phyloP scores from a whole-genome alignment of 306 rosid species.

The Corylus heterophylla region DNA sequence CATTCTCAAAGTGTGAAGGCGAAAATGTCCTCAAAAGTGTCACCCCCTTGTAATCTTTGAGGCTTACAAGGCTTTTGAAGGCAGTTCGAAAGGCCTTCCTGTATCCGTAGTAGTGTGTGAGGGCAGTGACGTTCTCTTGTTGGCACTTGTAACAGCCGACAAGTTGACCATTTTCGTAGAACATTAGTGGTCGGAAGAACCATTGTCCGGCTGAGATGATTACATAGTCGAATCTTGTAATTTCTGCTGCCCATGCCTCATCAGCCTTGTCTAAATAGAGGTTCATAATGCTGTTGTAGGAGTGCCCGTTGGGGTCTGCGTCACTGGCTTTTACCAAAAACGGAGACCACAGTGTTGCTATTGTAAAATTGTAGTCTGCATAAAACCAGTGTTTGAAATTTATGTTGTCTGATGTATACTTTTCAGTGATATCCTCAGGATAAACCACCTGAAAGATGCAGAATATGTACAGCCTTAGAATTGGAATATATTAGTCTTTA shows the following conservation, averaged over 20 bases:
- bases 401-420: slow-evolving; percentile 33
- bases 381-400: slow-evolving; percentile 56
- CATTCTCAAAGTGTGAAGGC: slow-evolving; percentile 85
- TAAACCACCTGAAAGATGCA: slow-evolving; percentile 54
- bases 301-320: slow-evolving; percentile 44
- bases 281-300: slow-evolving; percentile 51
- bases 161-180: slow-evolving; percentile 49
- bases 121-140: slow-evolving; percentile 37
- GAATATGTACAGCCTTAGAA: neutral
- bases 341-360: slow-evolving; percentile 79
- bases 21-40: slow-evolving; percentile 86
- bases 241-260: slow-evolving; percentile 51
- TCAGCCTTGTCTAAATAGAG: slow-evolving; percentile 69
- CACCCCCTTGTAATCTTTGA: slow-evolving; percentile 55
- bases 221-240: slow-evolving; percentile 63
- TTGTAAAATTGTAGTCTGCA: slow-evolving; percentile 64
- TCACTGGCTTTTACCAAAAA: slow-evolving; percentile 56
- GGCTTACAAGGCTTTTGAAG: slow-evolving; percentile 42
- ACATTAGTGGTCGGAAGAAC: slow-evolving; percentile 69
- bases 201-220: slow-evolving; percentile 88
- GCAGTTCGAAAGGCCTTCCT: slow-evolving; percentile 66
- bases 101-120: slow-evolving; percentile 47
- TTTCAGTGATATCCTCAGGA: slow-evolving; percentile 58
- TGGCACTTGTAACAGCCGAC: slow-evolving; percentile 68
- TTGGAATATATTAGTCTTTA: neutral